These are phyloP conservation scores for Rutstroemia sp. DNA, from an alignment of 2,329 filamentous ascomycete genomes.

Conservation along the genomic window DNA sequence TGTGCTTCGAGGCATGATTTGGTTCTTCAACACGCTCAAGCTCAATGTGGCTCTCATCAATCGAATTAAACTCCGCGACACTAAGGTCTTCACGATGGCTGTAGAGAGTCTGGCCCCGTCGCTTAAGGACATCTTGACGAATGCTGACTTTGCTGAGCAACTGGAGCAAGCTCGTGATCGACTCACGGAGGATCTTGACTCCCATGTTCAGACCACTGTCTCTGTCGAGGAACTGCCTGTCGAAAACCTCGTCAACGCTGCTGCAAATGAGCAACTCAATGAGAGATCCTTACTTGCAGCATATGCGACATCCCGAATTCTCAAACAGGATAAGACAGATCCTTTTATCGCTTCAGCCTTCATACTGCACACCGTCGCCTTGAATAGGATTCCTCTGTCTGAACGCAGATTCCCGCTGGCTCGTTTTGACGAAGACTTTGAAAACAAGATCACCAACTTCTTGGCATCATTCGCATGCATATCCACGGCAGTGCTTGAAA, in stretches of 20 bases:
- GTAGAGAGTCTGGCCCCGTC: constrained; percentile 30
- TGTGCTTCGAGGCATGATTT: constrained; percentile 39
- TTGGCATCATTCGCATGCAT: constrained; percentile 31
- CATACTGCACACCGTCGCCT: constrained; percentile 36
- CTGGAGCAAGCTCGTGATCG: constrained; percentile 11
- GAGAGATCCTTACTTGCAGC: constrained; percentile 29
- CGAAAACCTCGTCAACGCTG: constrained; percentile 14
- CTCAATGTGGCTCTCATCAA: constrained; percentile 59
- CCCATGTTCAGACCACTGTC: not conserved
- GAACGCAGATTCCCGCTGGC: constrained; percentile 32
- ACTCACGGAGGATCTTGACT: constrained; percentile 7
- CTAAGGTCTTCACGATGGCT: constrained; percentile 41
- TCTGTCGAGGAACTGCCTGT: constrained; percentile 8
- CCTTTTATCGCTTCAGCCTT: constrained; percentile 32
- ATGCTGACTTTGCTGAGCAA: constrained; percentile 10
- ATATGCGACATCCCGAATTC: constrained; percentile 27
- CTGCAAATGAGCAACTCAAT: constrained; percentile 25
- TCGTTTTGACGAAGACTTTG: constrained; percentile 27
- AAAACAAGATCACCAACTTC: constrained; percentile 32
- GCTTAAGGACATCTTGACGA: constrained; percentile 16
- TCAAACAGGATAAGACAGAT: constrained; percentile 24
- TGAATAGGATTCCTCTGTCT: constrained; percentile 35
- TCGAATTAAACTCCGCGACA: constrained; percentile 51
- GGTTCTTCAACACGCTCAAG: constrained; percentile 45
- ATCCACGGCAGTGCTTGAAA: constrained; percentile 31